A percentile compares a stretch with the other conserved stretches of the same genome.
These are phyloP conservation scores for Cryoendolithus antarcticus DNA, from an alignment of 2,329 filamentous ascomycete genomes.

Conservation along the genomic window DNA sequence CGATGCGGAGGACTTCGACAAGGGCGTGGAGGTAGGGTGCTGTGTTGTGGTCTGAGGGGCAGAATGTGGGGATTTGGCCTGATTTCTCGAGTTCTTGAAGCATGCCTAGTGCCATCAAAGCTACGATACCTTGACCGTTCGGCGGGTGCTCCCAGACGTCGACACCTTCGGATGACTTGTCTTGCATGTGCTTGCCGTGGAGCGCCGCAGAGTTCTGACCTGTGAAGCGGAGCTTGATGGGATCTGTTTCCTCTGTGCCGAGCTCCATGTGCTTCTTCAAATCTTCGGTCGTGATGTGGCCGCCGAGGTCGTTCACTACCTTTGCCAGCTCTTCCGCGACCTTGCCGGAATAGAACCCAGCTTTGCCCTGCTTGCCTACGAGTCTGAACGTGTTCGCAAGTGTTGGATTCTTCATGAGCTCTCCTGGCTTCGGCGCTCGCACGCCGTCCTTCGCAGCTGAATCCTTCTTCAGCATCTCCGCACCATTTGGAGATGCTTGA, in stretches of 20 bases:
- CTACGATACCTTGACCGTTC: slow-evolving; percentile 91
- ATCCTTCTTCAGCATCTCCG: slow-evolving; percentile 78
- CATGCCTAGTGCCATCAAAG: slow-evolving; percentile 86
- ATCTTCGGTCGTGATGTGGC: slow-evolving; percentile 67
- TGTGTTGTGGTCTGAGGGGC: slow-evolving; percentile 64
- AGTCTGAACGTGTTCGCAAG: slow-evolving; percentile 71
- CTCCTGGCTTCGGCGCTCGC: slow-evolving; percentile 64
- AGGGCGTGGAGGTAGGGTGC: slow-evolving; percentile 64
- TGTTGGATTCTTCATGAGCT: slow-evolving; percentile 77
- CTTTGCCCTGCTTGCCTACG: slow-evolving; percentile 68
- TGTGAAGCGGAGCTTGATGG: slow-evolving; percentile 56
- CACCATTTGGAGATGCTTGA: slow-evolving; percentile 68
- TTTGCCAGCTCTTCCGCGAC: slow-evolving; percentile 72
- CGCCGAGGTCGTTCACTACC: slow-evolving; percentile 63
- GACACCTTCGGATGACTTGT: slow-evolving; percentile 42
- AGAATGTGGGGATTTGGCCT: slow-evolving; percentile 62
- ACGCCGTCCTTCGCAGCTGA: slow-evolving; percentile 53
- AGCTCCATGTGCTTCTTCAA: slow-evolving; percentile 60
- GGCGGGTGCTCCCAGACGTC: slow-evolving; percentile 95
- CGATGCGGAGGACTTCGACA: slow-evolving; percentile 77
- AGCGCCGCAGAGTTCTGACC: slow-evolving; percentile 45
- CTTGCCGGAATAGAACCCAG: slow-evolving; percentile 78
- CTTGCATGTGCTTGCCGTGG: slow-evolving; percentile 33
- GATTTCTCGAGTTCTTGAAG: slow-evolving; percentile 70
- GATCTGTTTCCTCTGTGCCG: slow-evolving; percentile 65